Conservation (phyloP, 768 basidiomycete genomes). For the Auriculariales sp. region DNA sequence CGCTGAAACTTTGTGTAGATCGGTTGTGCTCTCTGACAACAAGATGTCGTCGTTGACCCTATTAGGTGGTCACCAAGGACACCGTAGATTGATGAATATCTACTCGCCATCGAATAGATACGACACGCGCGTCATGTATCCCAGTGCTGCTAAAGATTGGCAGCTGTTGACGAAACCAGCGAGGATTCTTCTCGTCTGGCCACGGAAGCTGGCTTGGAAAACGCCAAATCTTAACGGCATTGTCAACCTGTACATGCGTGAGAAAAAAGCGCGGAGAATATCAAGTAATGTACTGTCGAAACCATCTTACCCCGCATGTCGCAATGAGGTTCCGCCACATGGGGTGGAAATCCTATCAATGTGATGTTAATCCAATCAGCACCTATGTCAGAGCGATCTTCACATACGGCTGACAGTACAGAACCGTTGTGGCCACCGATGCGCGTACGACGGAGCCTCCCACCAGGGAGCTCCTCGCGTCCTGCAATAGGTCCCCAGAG, state of each 20-base stretch:
- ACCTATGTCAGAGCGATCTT: neutral
- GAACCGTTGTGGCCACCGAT: conserved; percentile 63
- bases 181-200: neutral
- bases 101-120: conserved; percentile 50
- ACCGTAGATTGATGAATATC: neutral
- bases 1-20: conserved; percentile 15
- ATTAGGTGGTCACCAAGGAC: neutral
- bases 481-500: conserved; percentile 37
- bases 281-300: neutral
- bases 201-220: conserved; percentile 24
- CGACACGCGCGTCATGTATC: conserved; percentile 50
- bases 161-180: conserved; percentile 48
- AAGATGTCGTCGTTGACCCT: conserved; percentile 43
- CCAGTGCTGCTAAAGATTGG: conserved; percentile 56
- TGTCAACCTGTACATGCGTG: conserved; percentile 38
- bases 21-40: conserved; percentile 16
- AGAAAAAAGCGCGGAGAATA: conserved; percentile 4
- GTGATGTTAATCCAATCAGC: neutral
- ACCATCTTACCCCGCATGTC: conserved; percentile 52
- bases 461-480: neutral
- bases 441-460: conserved; percentile 12
- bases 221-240: conserved; percentile 64
- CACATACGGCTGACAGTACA: conserved; percentile 45
- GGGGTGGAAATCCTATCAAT: conserved; percentile 50
- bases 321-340: conserved; percentile 49